Evolutionary conservation across 345 rosid genomes (phyloP), one percentile per base, ranked within the genome.

Genomic region (Sisymbrium irio): DNA sequence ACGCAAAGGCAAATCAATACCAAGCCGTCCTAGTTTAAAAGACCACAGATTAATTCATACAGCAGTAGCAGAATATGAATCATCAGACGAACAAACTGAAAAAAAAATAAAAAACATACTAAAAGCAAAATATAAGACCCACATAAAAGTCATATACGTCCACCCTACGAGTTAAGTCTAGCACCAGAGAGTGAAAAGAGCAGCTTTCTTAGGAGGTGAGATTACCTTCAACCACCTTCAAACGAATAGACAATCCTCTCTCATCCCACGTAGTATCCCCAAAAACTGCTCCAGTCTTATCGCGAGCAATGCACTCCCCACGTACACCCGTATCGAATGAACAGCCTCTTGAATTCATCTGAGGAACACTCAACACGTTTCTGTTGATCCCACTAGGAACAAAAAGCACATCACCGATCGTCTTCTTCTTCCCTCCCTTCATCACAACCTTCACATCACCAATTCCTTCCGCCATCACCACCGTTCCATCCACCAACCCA

Each of bases 371-470:
- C 63, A 72, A 41, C 63, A 72, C 70, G 44, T 72, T 72, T n/a
- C 76, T 72, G 27, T 51, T 72, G 54, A 72, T 32, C 22, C 76
- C 62, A 1, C 50, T 19, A 0, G 62, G 69, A 18, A 72, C 76
- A 41, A 51, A 72, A 51, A 72, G 39, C 69, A 62, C 69, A 51
- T 53, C n/a, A 1, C 0, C 41, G 55, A 73, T 42, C n/a, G 77
- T 73, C 76, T 62, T 72, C 76, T 53, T 56, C 70, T 72, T 72
- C 44, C 69, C 62, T 3, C 20, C 62, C 69, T 72, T 72, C 76
- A 72, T 72, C 45, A 13, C 17, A 18, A 62, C 9, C 69, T 51
- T 72, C 0, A 72, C 44, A 32, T 51, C 54, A 40, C 76, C 76
- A 19, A 1, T 18, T 40, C 76, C 76, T 62, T 72, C 69, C 0